These are phyloP conservation scores for Waitea zeae DNA, from an alignment of 1,284 basidiomycete species.

Conservation along the genomic window DNA sequence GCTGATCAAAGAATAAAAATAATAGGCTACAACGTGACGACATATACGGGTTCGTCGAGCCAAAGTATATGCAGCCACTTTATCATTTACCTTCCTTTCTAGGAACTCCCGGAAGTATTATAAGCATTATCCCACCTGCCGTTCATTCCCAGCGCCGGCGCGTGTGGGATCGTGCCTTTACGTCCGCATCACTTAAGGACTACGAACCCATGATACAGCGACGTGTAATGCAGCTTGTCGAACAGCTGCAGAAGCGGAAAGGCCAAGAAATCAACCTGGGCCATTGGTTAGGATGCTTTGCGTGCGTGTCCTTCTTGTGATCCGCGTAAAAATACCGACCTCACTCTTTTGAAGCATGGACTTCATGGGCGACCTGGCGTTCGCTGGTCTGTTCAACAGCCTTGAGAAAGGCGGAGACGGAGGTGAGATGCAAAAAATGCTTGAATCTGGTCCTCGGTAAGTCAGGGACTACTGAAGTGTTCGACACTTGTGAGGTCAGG, in stretches of 20 bases:
- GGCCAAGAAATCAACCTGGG: not conserved
- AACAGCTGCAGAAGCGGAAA: not conserved
- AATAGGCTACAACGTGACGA: not conserved
- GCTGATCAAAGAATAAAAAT: not conserved
- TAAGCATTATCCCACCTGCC: not conserved
- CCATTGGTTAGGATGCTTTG: not conserved
- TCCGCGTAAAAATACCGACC: no score
- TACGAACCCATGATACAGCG: not conserved
- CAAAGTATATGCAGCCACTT: no score
- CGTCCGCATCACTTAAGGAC: not conserved
- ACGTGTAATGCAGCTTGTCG: not conserved
- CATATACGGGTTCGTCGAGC: not conserved
- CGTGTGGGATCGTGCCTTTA: conserved; percentile 1
- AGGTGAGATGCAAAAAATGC: no score
- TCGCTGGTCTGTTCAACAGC: no score
- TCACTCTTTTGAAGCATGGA: not conserved
- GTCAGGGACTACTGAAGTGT: no score
- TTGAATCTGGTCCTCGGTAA: not conserved
- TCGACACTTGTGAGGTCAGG: not conserved
- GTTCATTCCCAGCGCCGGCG: not conserved
- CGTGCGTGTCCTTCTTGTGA: not conserved
- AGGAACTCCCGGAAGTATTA: no score
- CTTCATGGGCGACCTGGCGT: no score
- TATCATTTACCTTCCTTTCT: no score
- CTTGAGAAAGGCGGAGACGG: no score